Evolutionary conservation across 139 green algal species (phyloP), one percentile per base, ranked within the genome.

Genomic region (Raphidocelis subcapitata): DNA sequence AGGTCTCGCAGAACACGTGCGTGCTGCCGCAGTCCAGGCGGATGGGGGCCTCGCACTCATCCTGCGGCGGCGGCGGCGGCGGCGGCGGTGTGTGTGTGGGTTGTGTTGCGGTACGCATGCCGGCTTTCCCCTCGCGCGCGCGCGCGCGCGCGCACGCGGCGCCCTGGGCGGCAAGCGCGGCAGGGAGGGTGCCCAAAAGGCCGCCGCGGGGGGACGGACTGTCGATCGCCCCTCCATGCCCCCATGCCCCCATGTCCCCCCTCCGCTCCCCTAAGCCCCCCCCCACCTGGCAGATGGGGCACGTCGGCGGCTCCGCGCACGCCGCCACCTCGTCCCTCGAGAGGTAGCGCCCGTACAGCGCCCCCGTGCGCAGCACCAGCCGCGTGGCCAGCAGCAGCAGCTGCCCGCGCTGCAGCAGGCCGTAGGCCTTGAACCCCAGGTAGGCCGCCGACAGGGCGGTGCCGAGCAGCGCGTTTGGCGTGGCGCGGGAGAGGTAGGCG

Each of bases 221-320:
- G n/a, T n/a, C n/a, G n/a, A n/a, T n/a, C n/a, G n/a, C n/a, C n/a
- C n/a, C n/a, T n/a, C n/a, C n/a, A n/a, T n/a, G n/a, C n/a, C n/a
- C n/a, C n/a, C n/a, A n/a, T n/a, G n/a, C n/a, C n/a, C 33, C 26
- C 23, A 31, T 59, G 57, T 18, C 31, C 49, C 36, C 5, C 32
- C 26, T 31, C 60, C 32, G 15, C 5, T 36, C 47, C 36, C 32
- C 24, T 37, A n/a, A n/a, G n/a, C 31, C 23, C 36, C 31, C 62
- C 29, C 62, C 29, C 73, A 90, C 88, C 83, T 96, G 91, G 81
- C 92, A 97, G 35, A 97, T 94, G 31, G 92, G 73, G 84, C 92
- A 97, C 46, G 54, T 62, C n/a, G 70, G 73, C n/a, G 76, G 82
- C 28, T 46, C 73, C 54, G 77, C 84, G 46, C 62, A 60, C 23